phyloP scores from a whole-genome alignment of 192 early-diverging fungal genomes.

The Linnemannia exigua region DNA sequence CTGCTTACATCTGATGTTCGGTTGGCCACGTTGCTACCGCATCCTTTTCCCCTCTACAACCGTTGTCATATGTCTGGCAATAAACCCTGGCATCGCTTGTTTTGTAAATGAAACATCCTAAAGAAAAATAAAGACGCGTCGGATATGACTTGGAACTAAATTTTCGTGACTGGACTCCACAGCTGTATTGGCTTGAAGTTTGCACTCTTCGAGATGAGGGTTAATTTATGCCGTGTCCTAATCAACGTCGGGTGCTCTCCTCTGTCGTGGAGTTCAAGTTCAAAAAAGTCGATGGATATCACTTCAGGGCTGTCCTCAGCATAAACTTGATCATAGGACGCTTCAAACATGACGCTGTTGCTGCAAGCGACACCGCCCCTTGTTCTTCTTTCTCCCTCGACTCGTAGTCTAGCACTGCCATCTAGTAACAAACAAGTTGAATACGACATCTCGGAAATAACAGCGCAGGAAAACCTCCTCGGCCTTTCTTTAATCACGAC shows the following conservation, averaged over 20 bases:
- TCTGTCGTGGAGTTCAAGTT: conserved; percentile 58
- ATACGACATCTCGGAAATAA: no score
- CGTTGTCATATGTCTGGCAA: no score
- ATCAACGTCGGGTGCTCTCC: conserved; percentile 50
- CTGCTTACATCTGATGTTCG: no score
- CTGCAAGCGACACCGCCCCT: no score
- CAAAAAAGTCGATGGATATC: conserved; percentile 57
- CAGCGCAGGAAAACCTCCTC: no score
- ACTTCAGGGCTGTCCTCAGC: conserved; percentile 60
- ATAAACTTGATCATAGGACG: conserved; percentile 57
- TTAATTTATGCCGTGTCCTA: conserved; percentile 61
- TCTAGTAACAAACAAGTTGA: no score
- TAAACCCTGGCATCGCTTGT: no score
- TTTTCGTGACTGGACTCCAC: conserved; percentile 63
- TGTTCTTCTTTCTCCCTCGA: no score
- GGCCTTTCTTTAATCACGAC: not conserved
- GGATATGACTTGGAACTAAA: conserved; percentile 38
- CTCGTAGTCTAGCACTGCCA: no score
- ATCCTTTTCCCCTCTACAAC: no score
- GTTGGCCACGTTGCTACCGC: no score
- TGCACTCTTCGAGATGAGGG: conserved; percentile 69
- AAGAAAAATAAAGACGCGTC: conserved; percentile 3
- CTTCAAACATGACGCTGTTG: not conserved
- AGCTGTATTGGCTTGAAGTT: conserved; percentile 71
- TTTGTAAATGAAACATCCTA: no score